A percentile compares a stretch with the other conserved stretches of the same genome.
Evolutionary conservation across 345 rosid species (phyloP).

Genomic region (Rhodomyrtus tomentosa): DNA sequence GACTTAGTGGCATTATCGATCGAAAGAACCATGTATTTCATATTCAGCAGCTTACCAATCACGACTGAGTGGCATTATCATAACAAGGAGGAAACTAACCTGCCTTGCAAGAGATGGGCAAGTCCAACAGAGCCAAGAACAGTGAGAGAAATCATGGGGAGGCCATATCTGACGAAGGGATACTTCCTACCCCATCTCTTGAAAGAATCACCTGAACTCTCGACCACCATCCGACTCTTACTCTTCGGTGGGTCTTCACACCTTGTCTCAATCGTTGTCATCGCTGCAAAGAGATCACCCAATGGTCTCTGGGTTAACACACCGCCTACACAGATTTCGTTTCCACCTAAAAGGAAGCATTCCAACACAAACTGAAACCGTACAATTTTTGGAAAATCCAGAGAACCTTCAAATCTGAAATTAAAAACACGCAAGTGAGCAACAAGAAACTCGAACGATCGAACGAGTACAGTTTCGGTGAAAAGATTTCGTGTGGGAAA

Average conservation of each 20-base stretch:
- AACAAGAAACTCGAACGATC: not conserved
- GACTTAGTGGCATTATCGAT: not conserved
- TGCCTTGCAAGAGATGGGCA: conserved; percentile 89
- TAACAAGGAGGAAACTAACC: conserved; percentile 31
- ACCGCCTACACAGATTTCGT: not conserved
- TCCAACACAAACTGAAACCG: not conserved
- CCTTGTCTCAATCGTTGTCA: not conserved
- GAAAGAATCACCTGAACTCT: conserved; percentile 19
- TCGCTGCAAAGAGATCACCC: not conserved
- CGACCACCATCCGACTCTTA: not conserved
- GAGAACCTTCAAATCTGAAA: not conserved
- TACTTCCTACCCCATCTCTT: conserved; percentile 80
- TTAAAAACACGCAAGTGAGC: not conserved
- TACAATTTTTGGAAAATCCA: not conserved
- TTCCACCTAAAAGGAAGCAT: not conserved
- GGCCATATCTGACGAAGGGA: conserved; percentile 84
- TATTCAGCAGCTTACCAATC: not conserved
- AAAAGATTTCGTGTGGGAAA: not conserved
- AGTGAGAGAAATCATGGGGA: conserved; percentile 90
- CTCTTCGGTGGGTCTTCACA: not conserved
- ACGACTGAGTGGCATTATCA: not conserved
- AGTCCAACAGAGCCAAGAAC: conserved; percentile 75
- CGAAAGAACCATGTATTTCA: too few species aligned
- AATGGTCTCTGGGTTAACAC: not conserved
- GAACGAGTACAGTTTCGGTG: not conserved